Conservation (phyloP, 2,329 filamentous ascomycete species). For the Remersonia thermophila region DNA sequence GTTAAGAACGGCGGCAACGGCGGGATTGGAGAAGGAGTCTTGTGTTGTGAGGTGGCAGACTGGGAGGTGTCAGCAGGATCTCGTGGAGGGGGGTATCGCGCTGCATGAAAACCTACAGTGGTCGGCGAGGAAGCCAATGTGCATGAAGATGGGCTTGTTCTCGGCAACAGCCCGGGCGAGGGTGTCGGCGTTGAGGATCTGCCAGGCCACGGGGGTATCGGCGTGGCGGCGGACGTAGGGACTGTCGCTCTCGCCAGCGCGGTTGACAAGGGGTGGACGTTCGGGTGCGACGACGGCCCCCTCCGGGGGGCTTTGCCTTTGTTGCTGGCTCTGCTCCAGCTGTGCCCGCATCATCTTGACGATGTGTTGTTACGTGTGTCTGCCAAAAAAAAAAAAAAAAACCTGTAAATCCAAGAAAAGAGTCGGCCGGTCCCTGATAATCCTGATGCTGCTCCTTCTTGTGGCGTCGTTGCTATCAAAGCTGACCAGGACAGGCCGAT, state of each 20-base stretch:
- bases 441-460: no score
- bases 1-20: conserved; percentile 75
- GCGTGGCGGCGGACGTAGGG: conserved; percentile 59
- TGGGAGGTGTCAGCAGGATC: conserved; percentile 21
- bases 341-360: conserved; percentile 16
- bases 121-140: conserved; percentile 89
- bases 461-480: no score
- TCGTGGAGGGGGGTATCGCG: background rate
- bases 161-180: conserved; percentile 64
- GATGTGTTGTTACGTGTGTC: no score
- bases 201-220: conserved; percentile 81
- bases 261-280: conserved; percentile 21
- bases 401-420: no score
- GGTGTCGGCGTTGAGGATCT: conserved; percentile 69
- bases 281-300: background rate
- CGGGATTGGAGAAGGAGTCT: conserved; percentile 76
- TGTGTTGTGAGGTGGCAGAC: conserved; percentile 84
- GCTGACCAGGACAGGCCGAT: no score
- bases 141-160: conserved; percentile 84
- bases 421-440: no score
- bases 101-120: conserved; percentile 55
- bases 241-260: conserved; percentile 30
- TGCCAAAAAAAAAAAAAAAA: no score
- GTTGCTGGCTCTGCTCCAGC: conserved; percentile 13
- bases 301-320: background rate